A percentile compares a stretch with the other conserved stretches of the same genome.
Conservation (phyloP, 148 eudicot genomes). For the Rhododendron griersonianum region DNA sequence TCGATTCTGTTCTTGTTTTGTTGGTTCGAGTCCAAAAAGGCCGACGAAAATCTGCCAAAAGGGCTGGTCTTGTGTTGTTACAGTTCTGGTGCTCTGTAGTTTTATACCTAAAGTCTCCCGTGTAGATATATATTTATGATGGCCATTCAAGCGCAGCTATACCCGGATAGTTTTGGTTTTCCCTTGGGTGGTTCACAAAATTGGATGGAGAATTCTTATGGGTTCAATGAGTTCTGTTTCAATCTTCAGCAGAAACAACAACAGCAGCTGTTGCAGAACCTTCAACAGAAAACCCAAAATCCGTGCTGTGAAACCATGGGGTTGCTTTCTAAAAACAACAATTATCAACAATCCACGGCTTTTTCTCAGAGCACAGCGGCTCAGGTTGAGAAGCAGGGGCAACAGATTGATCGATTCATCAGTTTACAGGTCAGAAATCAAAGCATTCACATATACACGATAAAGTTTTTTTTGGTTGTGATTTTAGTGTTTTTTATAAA, state of each 20-base stretch:
- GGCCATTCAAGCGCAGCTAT: conserved; percentile 62
- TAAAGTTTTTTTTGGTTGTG: background rate
- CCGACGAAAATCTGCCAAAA: background rate
- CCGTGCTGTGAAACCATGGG: conserved; percentile 1
- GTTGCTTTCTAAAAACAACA: conserved; percentile 13
- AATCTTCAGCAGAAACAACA: conserved; percentile 26
- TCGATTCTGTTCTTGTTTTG: conserved; percentile 5
- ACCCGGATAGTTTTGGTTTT: conserved; percentile 39
- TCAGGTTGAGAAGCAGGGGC: conserved; percentile 44
- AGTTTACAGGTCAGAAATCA: conserved; percentile 45
- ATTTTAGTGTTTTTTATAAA: background rate
- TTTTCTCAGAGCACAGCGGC: conserved; percentile 24
- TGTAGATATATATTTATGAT: conserved; percentile 12
- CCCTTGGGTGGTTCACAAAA: conserved; percentile 26
- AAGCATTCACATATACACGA: background rate
- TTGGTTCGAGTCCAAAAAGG: background rate
- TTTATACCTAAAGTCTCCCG: background rate
- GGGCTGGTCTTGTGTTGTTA: background rate
- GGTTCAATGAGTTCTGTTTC: conserved; percentile 20
- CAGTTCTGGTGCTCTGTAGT: background rate
- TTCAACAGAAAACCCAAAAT: conserved; percentile 11
- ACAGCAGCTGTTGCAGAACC: conserved; percentile 13
- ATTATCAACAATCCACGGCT: conserved; percentile 6
- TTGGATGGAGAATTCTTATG: conserved; percentile 21
- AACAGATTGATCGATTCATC: conserved; percentile 50